phyloP scores from a whole-genome alignment of 495 filamentous ascomycete species.

The Pyronema omphalodes region DNA sequence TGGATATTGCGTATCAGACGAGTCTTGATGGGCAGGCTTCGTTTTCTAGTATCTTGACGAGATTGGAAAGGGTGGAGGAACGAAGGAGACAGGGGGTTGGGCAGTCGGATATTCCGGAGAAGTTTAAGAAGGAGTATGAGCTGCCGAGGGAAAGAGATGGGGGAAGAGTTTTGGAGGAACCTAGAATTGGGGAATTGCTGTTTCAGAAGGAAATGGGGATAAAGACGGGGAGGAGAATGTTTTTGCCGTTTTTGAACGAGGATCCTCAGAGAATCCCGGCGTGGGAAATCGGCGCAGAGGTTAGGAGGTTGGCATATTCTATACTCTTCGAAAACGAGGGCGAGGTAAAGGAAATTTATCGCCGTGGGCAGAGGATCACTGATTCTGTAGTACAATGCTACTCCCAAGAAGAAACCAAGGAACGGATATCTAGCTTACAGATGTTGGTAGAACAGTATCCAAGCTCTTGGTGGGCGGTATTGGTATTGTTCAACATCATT shows the following conservation, averaged over 20 bases:
- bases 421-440: not conserved
- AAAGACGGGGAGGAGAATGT: slow-evolving; percentile 7
- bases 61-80: slow-evolving; percentile 2
- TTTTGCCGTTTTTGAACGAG: slow-evolving; percentile 18
- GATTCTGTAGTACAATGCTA: not conserved
- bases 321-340: slow-evolving; percentile 7
- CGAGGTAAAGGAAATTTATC: slow-evolving; percentile 9
- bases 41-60: slow-evolving; percentile 1
- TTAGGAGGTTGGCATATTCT: slow-evolving; percentile 10
- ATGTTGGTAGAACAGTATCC: not conserved
- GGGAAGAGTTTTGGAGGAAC: slow-evolving; percentile 6
- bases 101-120: not conserved
- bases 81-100: slow-evolving; percentile 7
- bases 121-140: slow-evolving; percentile 8
- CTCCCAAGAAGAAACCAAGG: not conserved
- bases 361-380: slow-evolving; percentile 13
- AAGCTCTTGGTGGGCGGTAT: not conserved
- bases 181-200: slow-evolving; percentile 14
- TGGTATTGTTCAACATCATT: not conserved
- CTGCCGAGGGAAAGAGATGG: not conserved
- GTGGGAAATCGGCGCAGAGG: slow-evolving; percentile 11
- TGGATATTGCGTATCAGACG: slow-evolving; percentile 7
- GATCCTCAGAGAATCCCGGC: slow-evolving; percentile 13
- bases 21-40: not conserved
- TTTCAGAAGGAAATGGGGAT: not conserved